Base-by-base conservation (phyloP, 306 rosid species). In the Acmispon strigosus region DNA sequence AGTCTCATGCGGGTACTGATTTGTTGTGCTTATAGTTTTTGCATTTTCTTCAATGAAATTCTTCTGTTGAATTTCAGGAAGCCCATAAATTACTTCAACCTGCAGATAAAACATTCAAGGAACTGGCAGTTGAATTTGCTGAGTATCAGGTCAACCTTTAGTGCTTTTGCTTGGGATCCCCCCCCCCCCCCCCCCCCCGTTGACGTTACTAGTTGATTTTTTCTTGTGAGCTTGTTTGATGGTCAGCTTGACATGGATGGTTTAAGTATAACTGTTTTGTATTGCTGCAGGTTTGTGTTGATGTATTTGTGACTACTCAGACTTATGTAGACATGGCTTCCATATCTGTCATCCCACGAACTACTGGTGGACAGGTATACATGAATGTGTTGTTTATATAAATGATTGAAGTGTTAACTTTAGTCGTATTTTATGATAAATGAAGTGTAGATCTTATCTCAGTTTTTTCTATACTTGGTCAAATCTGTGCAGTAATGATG, bases 301-400 rank as follows among this genome's bases (percentile, higher is more conserved):
- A 94, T 56, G 69, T 94, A 66, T 94, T 94, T 72, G 81, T 94
- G 78, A 91, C 99, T 43, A 73, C 97, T 82, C 99, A 94, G 82
- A 78, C 84, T 43, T 94, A 91, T 29, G 80, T 84, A 52, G 99
- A 94, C 83, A 83, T 91, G 72, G 96, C 99, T 70, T 94, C 99
- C 44, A 84, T 91, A 60, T 89, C 97, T 60, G 92, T 80, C 71
- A 87, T 91, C 74, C 90, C 97, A 19, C 83, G 92, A 78, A 94
- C 99, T 68, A 91, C 99, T 22, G 99, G 99, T 22, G 97, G 99
- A 72, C 99, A 94, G 99, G 99, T 94, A 86, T 63, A 14, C 27
- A 22, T 45, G 43, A 51, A 61, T 61, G 22, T 14, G 36, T 70
- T 70, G 20, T 64, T 43, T 13, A 42, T 57, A 53, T 60, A 22